A percentile compares a stretch with the other conserved stretches of the same genome.
Evolutionary conservation across 2,329 filamentous ascomycete genomes (phyloP).

Genomic region (Pseudonectria foliicola): DNA sequence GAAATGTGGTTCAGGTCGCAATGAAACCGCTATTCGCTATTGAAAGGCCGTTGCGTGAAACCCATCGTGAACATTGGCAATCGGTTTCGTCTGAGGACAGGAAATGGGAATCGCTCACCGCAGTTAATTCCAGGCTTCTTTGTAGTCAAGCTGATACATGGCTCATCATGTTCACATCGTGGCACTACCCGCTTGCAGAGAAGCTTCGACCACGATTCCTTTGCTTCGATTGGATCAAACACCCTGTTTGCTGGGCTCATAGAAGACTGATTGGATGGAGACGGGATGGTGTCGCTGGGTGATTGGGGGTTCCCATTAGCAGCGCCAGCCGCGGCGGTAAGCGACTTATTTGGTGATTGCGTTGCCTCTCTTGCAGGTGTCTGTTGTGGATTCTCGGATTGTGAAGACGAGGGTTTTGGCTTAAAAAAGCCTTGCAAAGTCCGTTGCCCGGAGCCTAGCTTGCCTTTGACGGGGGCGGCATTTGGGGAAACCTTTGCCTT

Average conservation of each 20-base stretch:
- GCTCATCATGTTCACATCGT: conserved; percentile 80
- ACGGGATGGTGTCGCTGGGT: background rate
- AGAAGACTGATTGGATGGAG: background rate
- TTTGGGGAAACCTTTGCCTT: conserved; percentile 18
- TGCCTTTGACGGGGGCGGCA: conserved; percentile 25
- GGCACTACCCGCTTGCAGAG: conserved; percentile 69
- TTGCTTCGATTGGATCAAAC: conserved; percentile 63
- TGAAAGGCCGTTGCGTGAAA: too few species aligned
- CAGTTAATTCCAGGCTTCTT: conserved; percentile 85
- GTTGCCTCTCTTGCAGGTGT: conserved; percentile 4
- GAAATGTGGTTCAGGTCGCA: background rate
- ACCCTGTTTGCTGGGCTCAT: conserved; percentile 29
- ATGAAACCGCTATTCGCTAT: too few species aligned
- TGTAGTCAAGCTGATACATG: conserved; percentile 74
- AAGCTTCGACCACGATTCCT: conserved; percentile 80
- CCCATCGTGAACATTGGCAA: too few species aligned
- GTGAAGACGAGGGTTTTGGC: conserved; percentile 27
- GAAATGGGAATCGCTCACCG: conserved; percentile 38
- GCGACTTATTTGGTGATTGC: conserved; percentile 10
- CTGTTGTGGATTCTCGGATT: conserved; percentile 4
- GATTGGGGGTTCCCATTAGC: background rate
- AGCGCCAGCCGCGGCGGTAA: conserved; percentile 2
- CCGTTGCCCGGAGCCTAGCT: conserved; percentile 33
- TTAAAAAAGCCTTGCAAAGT: conserved; percentile 78
- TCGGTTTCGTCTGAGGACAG: conserved; percentile 5